phyloP scores from a whole-genome alignment of 164 flowering plant genomes.

The Piper betle region DNA sequence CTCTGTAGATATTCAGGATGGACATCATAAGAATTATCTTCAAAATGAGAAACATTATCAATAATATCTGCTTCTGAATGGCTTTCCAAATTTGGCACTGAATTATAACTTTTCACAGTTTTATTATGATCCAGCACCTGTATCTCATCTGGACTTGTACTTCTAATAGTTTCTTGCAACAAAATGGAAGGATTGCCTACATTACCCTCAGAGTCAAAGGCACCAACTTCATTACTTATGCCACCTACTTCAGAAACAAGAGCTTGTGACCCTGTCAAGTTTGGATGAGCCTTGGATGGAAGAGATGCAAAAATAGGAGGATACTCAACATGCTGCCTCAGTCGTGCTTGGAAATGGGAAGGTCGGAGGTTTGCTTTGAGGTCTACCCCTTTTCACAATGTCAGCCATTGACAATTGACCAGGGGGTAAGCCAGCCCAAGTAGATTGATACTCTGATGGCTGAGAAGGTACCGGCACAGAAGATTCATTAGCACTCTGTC shows the following conservation, averaged over 20 bases:
- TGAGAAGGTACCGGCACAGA: conserved; percentile 29
- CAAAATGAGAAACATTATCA: conserved; percentile 20
- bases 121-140: conserved; percentile 22
- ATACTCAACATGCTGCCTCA: conserved; percentile 22
- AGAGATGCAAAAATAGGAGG: conserved; percentile 17
- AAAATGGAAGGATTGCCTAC: conserved; percentile 13
- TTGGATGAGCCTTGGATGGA: conserved; percentile 18
- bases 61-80: conserved; percentile 36
- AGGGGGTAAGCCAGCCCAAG: conserved; percentile 57
- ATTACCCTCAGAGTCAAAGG: conserved; percentile 16
- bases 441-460: conserved; percentile 52
- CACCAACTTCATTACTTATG: conserved; percentile 29
- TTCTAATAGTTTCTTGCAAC: conserved; percentile 16
- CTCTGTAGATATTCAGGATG: conserved; percentile 35
- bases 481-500: conserved; percentile 21
- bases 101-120: conserved; percentile 15
- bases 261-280: conserved; percentile 22
- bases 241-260: conserved; percentile 14
- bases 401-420: conserved; percentile 98
- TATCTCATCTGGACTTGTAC: conserved; percentile 28
- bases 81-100: conserved; percentile 27
- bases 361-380: conserved; percentile 42
- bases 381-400: conserved; percentile 93
- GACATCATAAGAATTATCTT: conserved; percentile 31
- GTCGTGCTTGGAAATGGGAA: conserved; percentile 13